phyloP scores from a whole-genome alignment of 371 early-diverging fungal species.

The Apophysomyces sp. region DNA sequence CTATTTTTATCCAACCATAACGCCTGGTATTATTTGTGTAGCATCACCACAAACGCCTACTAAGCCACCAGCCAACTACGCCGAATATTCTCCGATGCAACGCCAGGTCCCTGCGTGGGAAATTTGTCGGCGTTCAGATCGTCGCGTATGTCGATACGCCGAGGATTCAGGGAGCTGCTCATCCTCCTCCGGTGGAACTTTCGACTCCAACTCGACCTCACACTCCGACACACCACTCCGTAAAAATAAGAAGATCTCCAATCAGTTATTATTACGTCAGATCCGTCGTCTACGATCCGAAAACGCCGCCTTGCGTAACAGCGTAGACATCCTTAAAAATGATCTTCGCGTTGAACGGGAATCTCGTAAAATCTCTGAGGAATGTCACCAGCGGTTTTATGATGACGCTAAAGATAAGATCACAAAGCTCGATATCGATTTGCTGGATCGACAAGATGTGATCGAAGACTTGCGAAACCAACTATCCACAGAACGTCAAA shows the following conservation, averaged over 20 bases:
- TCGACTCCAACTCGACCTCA: background rate
- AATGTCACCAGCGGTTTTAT: slow-evolving; percentile 33
- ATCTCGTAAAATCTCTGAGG: slow-evolving; percentile 36
- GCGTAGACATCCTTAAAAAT: slow-evolving; percentile 33
- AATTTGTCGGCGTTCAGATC: background rate
- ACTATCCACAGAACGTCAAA: slow-evolving; percentile 19
- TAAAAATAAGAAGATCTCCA: slow-evolving; percentile 21
- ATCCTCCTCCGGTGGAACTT: background rate
- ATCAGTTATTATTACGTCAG: slow-evolving; percentile 33
- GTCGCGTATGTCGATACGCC: background rate
- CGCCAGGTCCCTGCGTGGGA: slow-evolving; percentile 4
- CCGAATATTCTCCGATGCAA: background rate
- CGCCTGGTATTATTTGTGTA: background rate
- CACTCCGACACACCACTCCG: background rate
- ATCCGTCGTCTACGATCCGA: slow-evolving; percentile 42
- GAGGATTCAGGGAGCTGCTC: background rate
- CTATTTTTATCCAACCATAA: background rate
- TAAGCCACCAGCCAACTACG: background rate
- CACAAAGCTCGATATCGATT: slow-evolving; percentile 27
- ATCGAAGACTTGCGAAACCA: slow-evolving; percentile 27
- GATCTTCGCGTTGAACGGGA: slow-evolving; percentile 36
- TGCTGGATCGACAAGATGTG: slow-evolving; percentile 27
- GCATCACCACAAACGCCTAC: background rate
- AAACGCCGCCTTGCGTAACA: slow-evolving; percentile 28
- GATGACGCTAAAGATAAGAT: slow-evolving; percentile 29